Percentiles rank a stretch among this genome's conserved stretches.
phyloP scores from a whole-genome alignment of 371 early-diverging fungal species.

The Lichtheimia hyalospora region DNA sequence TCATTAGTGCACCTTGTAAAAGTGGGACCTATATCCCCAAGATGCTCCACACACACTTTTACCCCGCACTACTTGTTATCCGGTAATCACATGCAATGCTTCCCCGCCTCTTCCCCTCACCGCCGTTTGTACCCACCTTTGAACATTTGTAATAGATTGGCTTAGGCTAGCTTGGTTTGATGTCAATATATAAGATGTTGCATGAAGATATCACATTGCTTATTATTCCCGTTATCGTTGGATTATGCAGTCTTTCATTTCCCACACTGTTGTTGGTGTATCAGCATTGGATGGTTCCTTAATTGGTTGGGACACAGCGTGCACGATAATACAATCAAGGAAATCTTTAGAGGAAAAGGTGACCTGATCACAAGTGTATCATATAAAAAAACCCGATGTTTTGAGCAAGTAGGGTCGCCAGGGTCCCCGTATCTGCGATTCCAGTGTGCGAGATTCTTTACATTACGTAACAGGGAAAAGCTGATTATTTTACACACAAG shows the following conservation, averaged over 20 bases:
- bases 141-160: not conserved
- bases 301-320: not conserved
- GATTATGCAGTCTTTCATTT: not conserved
- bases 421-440: not conserved
- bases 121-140: not conserved
- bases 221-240: not conserved
- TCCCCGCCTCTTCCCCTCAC: slow-evolving; percentile 8
- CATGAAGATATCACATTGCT: not conserved
- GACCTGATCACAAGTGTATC: not conserved
- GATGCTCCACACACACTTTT: not conserved
- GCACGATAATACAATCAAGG: not conserved
- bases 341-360: not conserved
- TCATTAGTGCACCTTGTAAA: not conserved
- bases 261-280: not conserved
- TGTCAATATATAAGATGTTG: not conserved
- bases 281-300: not conserved
- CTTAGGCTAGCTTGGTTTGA: not conserved
- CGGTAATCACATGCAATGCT: slow-evolving; percentile 7
- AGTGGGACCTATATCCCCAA: slow-evolving; percentile 1
- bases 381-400: not conserved
- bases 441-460: not conserved
- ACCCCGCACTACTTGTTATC: slow-evolving; percentile 7
- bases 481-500: no score
- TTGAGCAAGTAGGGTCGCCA: slow-evolving; percentile 3
- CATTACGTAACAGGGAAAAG: not conserved